These are phyloP conservation scores for Wickerhamiella kurtzmanii DNA, from an alignment of 805 yeast species.

Conservation along the genomic window DNA sequence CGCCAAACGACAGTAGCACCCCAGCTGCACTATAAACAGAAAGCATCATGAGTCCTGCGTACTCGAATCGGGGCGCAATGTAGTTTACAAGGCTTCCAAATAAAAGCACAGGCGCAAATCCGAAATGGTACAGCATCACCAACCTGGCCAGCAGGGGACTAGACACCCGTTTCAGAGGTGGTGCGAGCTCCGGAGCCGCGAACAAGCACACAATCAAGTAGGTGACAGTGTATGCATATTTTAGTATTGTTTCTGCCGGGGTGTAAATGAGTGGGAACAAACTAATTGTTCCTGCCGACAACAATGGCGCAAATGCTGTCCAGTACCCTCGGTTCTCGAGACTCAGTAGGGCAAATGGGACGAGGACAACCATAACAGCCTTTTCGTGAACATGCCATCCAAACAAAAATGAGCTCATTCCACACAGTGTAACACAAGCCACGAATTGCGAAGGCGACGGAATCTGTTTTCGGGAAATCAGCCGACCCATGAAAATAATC, in stretches of 20 bases:
- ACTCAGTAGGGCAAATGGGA: slow-evolving; percentile 74
- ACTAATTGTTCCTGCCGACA: slow-evolving; percentile 73
- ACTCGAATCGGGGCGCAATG: slow-evolving; percentile 47
- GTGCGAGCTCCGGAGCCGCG: slow-evolving; percentile 44
- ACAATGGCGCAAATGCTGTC: slow-evolving; percentile 55
- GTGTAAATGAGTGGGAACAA: slow-evolving; percentile 78
- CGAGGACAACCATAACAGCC: slow-evolving; percentile 77
- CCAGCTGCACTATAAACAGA: slow-evolving; percentile 84
- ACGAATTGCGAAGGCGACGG: slow-evolving; percentile 76
- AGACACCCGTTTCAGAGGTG: slow-evolving; percentile 18
- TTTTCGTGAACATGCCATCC: slow-evolving; percentile 99
- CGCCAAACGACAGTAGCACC: slow-evolving; percentile 73
- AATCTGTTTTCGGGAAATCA: not conserved
- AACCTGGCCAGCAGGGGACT: slow-evolving; percentile 57
- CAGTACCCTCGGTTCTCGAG: slow-evolving; percentile 58
- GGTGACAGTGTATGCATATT: slow-evolving; percentile 59
- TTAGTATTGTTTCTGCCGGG: slow-evolving; percentile 65
- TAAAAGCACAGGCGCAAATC: slow-evolving; percentile 51
- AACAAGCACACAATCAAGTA: slow-evolving; percentile 74
- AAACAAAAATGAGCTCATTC: slow-evolving; percentile 77
- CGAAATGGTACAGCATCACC: slow-evolving; percentile 50
- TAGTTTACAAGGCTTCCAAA: slow-evolving; percentile 42
- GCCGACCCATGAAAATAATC: slow-evolving; percentile 44
- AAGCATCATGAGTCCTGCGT: slow-evolving; percentile 63
- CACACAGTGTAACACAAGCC: slow-evolving; percentile 79